Evolutionary conservation across 2,329 filamentous ascomycete genomes (phyloP), one percentile per base, ranked within the genome.

Genomic region (Beauveria scarabaeidicola): DNA sequence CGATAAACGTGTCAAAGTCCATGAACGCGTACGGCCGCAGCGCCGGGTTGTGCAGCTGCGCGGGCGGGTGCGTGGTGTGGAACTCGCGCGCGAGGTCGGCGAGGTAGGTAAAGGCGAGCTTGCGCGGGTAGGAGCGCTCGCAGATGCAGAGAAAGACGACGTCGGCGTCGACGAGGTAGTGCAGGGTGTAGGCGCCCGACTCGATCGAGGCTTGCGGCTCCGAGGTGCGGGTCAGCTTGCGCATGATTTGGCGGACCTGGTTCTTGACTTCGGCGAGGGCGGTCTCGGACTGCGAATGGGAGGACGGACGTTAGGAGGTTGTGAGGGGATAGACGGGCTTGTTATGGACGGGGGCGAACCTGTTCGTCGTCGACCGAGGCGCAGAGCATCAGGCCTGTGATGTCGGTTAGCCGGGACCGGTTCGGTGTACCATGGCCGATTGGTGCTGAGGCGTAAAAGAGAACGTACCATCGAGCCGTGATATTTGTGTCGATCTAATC

Each of bases 71-170:
- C 60, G 88, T 91, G 65, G 86, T 92, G 64, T 86, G 86, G 80
- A 99, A 99, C 78, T 99, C 94, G 73, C 85, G 83, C 61, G 89
- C 84, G 58, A 99, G 83, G 78, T 99, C 94, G 67, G 90, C 86
- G 62, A 99, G 91, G 82, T 97, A 99, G 63, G 93, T 97, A 76
- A 99, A 96, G 70, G 95, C 93, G 52, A 99, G 89, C 77, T 99
- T 97, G 75, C 94, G 93, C 61, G 94, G 93, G 80, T 97, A 99
- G 60, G 90, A 90, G 61, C 85, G 83, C 74, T 97, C 92, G 79
- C 90, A 92, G 75, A 99, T 93, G 80, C 89, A 91, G 68, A 97
- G 81, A 80, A 96, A 97, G 77, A 91, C 87, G 66, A 99, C 82
- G 68, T 90, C 87, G 69, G 86, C 81, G 68, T 88, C 80, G 75